phyloP scores from a whole-genome alignment of 2,329 filamentous ascomycete species.

The Neofusicoccum parvum region DNA sequence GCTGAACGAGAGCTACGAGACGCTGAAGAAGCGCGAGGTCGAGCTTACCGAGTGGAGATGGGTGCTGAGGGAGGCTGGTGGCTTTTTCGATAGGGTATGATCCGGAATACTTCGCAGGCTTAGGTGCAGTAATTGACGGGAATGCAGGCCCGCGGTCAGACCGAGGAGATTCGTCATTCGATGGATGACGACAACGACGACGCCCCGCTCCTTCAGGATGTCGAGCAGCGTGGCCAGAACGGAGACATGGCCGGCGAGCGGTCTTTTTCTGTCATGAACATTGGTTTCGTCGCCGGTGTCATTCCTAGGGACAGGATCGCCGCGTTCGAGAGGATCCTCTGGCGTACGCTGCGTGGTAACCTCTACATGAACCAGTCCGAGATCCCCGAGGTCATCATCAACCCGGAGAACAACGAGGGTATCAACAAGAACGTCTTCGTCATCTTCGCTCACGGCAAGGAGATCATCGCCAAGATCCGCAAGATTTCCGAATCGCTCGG shows the following conservation, averaged over 20 bases:
- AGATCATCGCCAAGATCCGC: constrained; percentile 97
- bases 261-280: constrained; percentile 97
- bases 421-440: constrained; percentile 98
- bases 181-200: constrained; percentile 81
- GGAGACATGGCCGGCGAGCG: constrained; percentile 68
- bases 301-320: constrained; percentile 91
- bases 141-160: constrained; percentile 78
- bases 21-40: constrained; percentile 94
- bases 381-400: constrained; percentile 89
- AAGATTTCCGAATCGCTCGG: constrained; percentile 98
- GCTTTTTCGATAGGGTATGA: constrained; percentile 82
- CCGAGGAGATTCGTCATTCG: constrained; percentile 92
- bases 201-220: constrained; percentile 87
- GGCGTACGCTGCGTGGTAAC: constrained; percentile 95
- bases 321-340: constrained; percentile 95
- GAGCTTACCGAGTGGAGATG: constrained; percentile 98
- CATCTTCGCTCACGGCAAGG: constrained; percentile 97
- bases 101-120: too few relatives aligned
- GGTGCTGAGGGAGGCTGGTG: constrained; percentile 93
- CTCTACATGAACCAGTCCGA: constrained; percentile 99
- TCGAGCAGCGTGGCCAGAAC: constrained; percentile 79
- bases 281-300: constrained; percentile 96
- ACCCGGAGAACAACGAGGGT: constrained; percentile 89
- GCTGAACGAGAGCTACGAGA: constrained; percentile 97
- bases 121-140: constrained; percentile 2